phyloP scores from a whole-genome alignment of 176 grass and related monocot genomes.

The Carex kokanica region DNA sequence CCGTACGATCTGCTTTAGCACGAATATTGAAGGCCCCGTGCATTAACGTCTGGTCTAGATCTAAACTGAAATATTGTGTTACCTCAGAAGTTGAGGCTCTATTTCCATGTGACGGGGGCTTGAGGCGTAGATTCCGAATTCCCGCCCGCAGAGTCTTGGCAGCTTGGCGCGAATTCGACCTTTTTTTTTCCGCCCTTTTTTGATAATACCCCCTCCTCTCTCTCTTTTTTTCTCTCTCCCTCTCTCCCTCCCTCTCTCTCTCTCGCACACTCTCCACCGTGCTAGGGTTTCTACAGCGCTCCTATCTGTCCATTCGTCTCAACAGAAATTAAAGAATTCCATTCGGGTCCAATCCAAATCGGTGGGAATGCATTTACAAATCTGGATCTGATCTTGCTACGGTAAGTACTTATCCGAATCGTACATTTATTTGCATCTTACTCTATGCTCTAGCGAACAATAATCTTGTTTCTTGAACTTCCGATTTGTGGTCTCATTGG shows the following conservation, averaged over 20 bases:
- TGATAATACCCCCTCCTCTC: not conserved
- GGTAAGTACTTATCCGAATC: not conserved
- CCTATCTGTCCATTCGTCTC: not conserved
- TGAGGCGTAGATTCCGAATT: not conserved
- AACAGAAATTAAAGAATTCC: not conserved
- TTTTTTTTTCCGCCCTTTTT: not conserved
- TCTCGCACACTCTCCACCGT: not conserved
- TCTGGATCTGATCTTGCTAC: not conserved
- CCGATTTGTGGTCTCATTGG: not conserved
- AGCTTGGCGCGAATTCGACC: conserved; percentile 10
- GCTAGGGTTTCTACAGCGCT: conserved; percentile 5
- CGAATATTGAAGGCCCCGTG: too few species aligned
- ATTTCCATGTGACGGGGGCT: too few species aligned
- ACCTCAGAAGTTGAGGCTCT: too few species aligned
- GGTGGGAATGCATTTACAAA: not conserved
- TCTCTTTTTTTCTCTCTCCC: not conserved
- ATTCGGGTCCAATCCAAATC: not conserved
- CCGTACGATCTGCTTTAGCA: too few species aligned
- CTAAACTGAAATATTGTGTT: too few species aligned
- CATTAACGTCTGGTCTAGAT: too few species aligned
- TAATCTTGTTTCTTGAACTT: not conserved
- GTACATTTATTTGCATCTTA: not conserved
- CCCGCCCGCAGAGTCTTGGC: not conserved
- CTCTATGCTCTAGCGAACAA: not conserved
- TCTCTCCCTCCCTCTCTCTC: not conserved